Evolutionary conservation across 257 asterid species (phyloP).

Genomic region (Solanum appendiculatum): DNA sequence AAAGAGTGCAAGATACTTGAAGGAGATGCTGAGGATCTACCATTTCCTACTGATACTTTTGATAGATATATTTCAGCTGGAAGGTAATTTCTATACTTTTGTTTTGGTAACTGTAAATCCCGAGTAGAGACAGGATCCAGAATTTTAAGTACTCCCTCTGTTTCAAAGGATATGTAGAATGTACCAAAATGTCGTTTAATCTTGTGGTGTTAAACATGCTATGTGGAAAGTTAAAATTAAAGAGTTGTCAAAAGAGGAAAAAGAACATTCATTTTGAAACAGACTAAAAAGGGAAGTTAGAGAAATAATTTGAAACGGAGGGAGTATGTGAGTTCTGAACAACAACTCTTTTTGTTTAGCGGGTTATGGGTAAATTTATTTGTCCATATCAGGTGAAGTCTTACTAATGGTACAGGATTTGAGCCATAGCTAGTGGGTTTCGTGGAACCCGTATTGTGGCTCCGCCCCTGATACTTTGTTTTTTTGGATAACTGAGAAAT

Average conservation of each 20-base stretch:
- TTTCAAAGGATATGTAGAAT: too few relatives aligned
- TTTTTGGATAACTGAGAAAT: background rate
- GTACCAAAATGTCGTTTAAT: background rate
- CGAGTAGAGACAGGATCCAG: too few relatives aligned
- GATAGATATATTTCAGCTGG: conserved; percentile 94
- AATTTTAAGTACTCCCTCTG: too few relatives aligned
- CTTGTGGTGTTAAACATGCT: background rate
- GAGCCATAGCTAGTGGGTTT: background rate
- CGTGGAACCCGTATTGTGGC: background rate
- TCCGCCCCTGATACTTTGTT: background rate
- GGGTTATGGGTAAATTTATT: background rate
- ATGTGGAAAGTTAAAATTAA: background rate
- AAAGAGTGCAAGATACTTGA: conserved; percentile 79
- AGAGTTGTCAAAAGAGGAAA: background rate
- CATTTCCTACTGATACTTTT: conserved; percentile 59
- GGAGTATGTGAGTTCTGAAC: background rate
- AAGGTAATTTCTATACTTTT: conserved; percentile 33
- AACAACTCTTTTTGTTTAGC: background rate
- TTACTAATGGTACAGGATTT: background rate
- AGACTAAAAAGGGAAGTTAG: background rate
- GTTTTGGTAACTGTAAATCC: background rate
- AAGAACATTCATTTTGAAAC: background rate
- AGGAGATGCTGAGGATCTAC: conserved; percentile 98
- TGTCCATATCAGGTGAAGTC: background rate
- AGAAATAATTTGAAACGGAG: background rate